phyloP scores from a whole-genome alignment of 2,329 filamentous ascomycete genomes.

The Dothistroma pini region DNA sequence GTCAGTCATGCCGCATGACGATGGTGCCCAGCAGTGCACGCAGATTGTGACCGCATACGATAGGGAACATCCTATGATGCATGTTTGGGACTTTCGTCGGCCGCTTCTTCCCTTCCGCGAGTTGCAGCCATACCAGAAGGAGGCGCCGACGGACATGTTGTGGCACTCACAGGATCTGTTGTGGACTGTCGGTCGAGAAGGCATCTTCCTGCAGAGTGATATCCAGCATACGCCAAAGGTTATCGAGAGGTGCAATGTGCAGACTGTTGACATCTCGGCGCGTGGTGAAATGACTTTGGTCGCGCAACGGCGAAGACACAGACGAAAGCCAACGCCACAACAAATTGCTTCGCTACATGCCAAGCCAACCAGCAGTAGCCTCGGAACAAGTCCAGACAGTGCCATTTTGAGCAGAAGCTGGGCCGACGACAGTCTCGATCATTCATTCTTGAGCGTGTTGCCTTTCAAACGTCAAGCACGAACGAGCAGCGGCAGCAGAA shows the following conservation, averaged over 20 bases:
- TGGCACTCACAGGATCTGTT: slow-evolving; percentile 62
- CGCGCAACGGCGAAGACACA: slow-evolving; percentile 49
- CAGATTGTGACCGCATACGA: slow-evolving; percentile 62
- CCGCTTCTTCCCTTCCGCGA: slow-evolving; percentile 61
- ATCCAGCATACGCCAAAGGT: slow-evolving; percentile 57
- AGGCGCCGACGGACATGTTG: slow-evolving; percentile 56
- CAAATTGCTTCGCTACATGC: slow-evolving; percentile 13
- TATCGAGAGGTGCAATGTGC: slow-evolving; percentile 55
- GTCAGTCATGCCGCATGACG: slow-evolving; percentile 49
- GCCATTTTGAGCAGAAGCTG: slow-evolving; percentile 40
- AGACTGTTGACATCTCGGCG: slow-evolving; percentile 56
- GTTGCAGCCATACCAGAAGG: slow-evolving; percentile 51
- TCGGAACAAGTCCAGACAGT: slow-evolving; percentile 36
- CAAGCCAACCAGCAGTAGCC: slow-evolving; percentile 12
- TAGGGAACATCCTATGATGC: slow-evolving; percentile 57
- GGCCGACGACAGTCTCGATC: slow-evolving; percentile 56
- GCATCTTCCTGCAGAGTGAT: slow-evolving; percentile 61
- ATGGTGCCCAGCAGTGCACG: slow-evolving; percentile 56
- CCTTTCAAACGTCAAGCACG: slow-evolving; percentile 15
- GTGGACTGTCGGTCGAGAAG: slow-evolving; percentile 61
- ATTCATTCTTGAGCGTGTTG: slow-evolving; percentile 49
- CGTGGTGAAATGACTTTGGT: slow-evolving; percentile 55
- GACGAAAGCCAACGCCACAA: slow-evolving; percentile 29
- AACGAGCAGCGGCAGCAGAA: slow-evolving; percentile 16
- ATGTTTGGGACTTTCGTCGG: slow-evolving; percentile 63